phyloP scores from a whole-genome alignment of 805 yeast genomes.

The Debaryomyces tyrocola region DNA sequence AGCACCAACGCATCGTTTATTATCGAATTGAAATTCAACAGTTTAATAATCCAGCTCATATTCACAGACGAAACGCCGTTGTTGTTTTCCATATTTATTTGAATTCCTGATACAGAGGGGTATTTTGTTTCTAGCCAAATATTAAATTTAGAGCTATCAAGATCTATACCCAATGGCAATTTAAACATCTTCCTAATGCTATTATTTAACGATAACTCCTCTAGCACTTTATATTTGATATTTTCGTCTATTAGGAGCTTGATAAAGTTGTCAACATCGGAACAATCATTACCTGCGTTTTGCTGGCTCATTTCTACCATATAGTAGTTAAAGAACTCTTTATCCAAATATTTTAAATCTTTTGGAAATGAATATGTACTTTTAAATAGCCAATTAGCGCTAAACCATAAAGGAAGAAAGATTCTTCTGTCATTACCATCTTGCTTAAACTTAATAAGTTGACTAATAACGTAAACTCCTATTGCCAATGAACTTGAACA shows the following conservation, averaged over 20 bases:
- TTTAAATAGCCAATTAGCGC: slow-evolving; percentile 24
- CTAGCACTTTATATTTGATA: slow-evolving; percentile 27
- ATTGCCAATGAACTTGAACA: slow-evolving; percentile 24
- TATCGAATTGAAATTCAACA: slow-evolving; percentile 18
- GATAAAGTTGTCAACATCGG: slow-evolving; percentile 11
- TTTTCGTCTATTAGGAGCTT: slow-evolving; percentile 18
- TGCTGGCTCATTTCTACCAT: slow-evolving; percentile 14
- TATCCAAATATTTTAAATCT: slow-evolving; percentile 25
- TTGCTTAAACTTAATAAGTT: slow-evolving; percentile 12
- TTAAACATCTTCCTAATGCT: slow-evolving; percentile 24
- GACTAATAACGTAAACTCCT: slow-evolving; percentile 19
- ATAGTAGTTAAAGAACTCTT: slow-evolving; percentile 14
- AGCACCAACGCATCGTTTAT: slow-evolving; percentile 18
- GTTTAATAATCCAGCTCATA: slow-evolving; percentile 28
- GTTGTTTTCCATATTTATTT: slow-evolving; percentile 12
- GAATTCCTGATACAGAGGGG: slow-evolving; percentile 32
- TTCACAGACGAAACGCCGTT: slow-evolving; percentile 1
- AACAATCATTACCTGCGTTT: slow-evolving; percentile 1
- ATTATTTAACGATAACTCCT: slow-evolving; percentile 20
- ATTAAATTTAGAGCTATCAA: slow-evolving; percentile 12
- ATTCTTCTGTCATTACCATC: slow-evolving; percentile 11
- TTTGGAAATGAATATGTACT: slow-evolving; percentile 25
- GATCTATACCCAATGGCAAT: slow-evolving; percentile 23
- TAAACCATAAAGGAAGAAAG: slow-evolving; percentile 26
- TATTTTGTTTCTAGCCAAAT: slow-evolving; percentile 32